Evolutionary conservation across 2,329 filamentous ascomycete species (phyloP), one percentile per base, ranked within the genome.

Genomic region (Colletotrichum zoysiae): DNA sequence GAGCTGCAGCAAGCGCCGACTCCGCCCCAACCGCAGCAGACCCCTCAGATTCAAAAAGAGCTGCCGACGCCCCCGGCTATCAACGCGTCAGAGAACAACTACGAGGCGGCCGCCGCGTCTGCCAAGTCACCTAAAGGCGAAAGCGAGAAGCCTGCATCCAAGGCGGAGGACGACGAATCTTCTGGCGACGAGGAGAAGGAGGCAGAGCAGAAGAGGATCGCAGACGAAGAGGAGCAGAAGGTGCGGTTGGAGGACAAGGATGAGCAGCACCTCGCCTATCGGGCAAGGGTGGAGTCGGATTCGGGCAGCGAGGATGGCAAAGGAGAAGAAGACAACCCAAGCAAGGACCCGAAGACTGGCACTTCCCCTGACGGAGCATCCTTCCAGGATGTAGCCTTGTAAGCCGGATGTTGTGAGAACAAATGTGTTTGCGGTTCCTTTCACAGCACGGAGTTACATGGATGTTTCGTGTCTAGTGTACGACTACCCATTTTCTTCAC

Each of bases 311-410:
- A 79, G 18, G 78, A 79, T 16, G 76, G 78, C 9, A 77, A 78
- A 7, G 81, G 82, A 8, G 79, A 81, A 44, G 74, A 78, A 4
- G 77, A 77, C 51, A 79, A 79, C 30, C 78, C 77, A 42, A 69
- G 33, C 46, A 63, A 63, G 60, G 78, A 81, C 20, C 79, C 81
- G 58, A 86, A 84, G 73, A 80, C 83, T 0, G 81, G 82, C 20
- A 80, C 82, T 53, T 87, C 87, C 8, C 85, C 88, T 23, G 88
- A 89, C 74, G 86, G 87, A 0, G 84, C 85, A 6, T 88, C 88
- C n/a, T 91, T 91, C 79, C 89, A 91, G 76, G 88, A 91, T 75
- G 89, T 91, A 58, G 88, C 87, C 72, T 81, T 91, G 76, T 91
- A 82, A 76, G 74, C n/a, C 42, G 38, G 26, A 40, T 18, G 44